Base-by-base conservation (phyloP, 2,329 filamentous ascomycete species). In the Aspergillus phoenicis region DNA sequence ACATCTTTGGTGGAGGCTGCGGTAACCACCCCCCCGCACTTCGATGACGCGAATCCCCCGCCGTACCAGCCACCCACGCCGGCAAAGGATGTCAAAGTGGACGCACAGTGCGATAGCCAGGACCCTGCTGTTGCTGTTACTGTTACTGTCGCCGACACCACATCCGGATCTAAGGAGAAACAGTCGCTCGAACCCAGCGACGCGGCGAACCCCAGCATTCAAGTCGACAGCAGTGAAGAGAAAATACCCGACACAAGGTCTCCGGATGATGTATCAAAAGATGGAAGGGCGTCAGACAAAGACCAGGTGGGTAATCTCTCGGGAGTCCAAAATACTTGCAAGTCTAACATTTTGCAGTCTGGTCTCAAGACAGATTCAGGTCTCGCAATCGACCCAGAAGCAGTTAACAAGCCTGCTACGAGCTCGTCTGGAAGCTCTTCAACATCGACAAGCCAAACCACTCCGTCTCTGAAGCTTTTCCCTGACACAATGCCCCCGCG, bases 1-100 rank as follows among this genome's bases (percentile, higher is more conserved):
- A 69, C 69, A 8, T 73, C 73, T 4, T 67, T 76, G 58, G 70
- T 76, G 7, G 71, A 76, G 22, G 69, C 67, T 24, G 68, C 72
- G 11, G 71, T 73, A 20, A 71, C 74, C 4, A 58, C 71, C 52
- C 65, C 71, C 48, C 59, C 65, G 5, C 63, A 66, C 7, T 60
- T 65, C 8, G 67, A 71, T 30, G 67, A 73, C 38, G 20, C 62
- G 2, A 58, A 59, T 28, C 67, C 70, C 13, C 67, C 71, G 7
- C 64, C 63, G 13, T 67, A 67, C 57, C 64, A 64, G 24, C 59
- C 59, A 30, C 36, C 55, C 28, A 57, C 53, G 4, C 45, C 58
- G 5, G 51, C 51, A 5, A 57, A 49, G 11, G 47, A 48, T 24
- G 22, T 15, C 43, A 41, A 30, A 26, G 20, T 5, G 4, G 38